Evolutionary conservation across 2,329 filamentous ascomycete genomes (phyloP), one percentile per base, ranked within the genome.

Genomic region (Penicillium italicum): DNA sequence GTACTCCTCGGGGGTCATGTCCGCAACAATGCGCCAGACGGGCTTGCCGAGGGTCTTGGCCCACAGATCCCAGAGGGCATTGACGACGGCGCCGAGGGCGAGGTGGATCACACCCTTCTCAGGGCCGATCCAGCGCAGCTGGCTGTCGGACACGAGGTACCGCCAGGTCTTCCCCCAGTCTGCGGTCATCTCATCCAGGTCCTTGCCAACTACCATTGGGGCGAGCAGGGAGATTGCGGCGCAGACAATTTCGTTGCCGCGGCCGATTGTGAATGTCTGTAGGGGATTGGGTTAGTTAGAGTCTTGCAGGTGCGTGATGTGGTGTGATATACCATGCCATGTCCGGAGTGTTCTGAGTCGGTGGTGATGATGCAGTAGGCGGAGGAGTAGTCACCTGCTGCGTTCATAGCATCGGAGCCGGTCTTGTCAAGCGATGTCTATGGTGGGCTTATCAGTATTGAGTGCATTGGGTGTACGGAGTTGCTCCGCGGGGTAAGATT

Each of bases 321-420:
- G 34, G 57, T 70, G 40, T 16, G 18, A 59, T 64, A 48, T 67
- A 76, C 74, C 73, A 77, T 76, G 55, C 74, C 74, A 53, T 77
- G 74, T 53, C 74, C 74, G 37, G 63, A 62, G 58, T 71, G 61
- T 22, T 67, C 57, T 0, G 88, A 87, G 71, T 95, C 88, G 0
- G 91, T 96, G 70, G 90, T 79, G 46, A 97, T 79, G 67, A 96
- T 93, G 74, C 91, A 96, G 80, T 96, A 97, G n/a, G 92, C 91
- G 12, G 91, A 82, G 1, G 91, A 96, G 77, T 96, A 96, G 76
- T 96, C 91, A 59, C 91, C 89, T 2, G 91, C 91, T 3, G 90
- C 89, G 71, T 97, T 96, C 92, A 96, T 97, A 69, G 91, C 92
- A 83, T 97, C 92, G 9, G 90, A 95, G 67, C 91, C 91, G n/a